Evolutionary conservation across 768 basidiomycete genomes (phyloP).

Genomic region (Tulasnella sp.): DNA sequence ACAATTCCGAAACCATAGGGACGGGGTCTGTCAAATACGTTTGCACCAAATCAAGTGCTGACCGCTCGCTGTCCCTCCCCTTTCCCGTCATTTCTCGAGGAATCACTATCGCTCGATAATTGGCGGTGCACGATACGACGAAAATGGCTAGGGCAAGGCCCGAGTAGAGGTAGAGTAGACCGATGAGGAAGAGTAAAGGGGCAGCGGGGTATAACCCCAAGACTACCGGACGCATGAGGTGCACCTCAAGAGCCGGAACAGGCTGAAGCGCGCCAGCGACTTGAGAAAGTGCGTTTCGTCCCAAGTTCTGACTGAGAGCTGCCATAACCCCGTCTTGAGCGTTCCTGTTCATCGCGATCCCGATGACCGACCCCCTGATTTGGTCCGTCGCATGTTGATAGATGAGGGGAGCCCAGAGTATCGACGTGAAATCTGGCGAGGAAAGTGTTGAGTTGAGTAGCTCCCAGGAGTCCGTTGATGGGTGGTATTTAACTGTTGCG

Average conservation of each 20-base stretch:
- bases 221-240: neutral
- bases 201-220: neutral
- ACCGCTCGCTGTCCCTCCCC: neutral
- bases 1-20: neutral
- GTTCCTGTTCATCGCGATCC: neutral
- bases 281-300: neutral
- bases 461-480: neutral
- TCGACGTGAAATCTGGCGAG: neutral
- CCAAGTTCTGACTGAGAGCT: slow-evolving; percentile 4
- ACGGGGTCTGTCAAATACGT: slow-evolving; percentile 8
- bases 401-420: slow-evolving; percentile 3
- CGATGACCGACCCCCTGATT: neutral
- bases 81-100: neutral
- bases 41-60: slow-evolving; percentile 6
- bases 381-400: neutral
- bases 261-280: neutral
- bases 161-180: neutral
- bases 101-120: neutral
- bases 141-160: neutral
- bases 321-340: neutral
- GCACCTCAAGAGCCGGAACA: neutral
- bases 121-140: neutral
- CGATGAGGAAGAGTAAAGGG: neutral
- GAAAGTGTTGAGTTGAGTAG: neutral
- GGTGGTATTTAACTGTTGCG: slow-evolving; percentile 1